Evolutionary conservation across 805 yeast species (phyloP).

Genomic region (Candida chilensis): DNA sequence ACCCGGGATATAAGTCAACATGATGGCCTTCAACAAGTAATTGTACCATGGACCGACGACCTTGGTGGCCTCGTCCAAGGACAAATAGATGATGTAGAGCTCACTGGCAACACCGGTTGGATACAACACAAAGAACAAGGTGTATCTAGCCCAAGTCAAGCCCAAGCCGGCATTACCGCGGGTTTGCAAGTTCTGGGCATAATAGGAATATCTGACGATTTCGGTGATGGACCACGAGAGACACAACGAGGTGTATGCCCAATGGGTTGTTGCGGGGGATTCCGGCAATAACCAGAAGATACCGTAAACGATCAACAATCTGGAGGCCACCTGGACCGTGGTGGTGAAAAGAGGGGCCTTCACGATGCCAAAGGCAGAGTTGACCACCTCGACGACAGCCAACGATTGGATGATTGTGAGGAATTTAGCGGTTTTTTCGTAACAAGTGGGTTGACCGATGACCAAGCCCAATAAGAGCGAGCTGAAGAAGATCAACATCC

Average conservation of each 20-base stretch:
- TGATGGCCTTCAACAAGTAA: conserved; percentile 41
- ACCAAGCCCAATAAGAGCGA: conserved; percentile 19
- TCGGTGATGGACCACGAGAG: conserved; percentile 95
- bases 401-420: conserved; percentile 65
- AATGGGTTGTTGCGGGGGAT: conserved; percentile 50
- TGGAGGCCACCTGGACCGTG: conserved; percentile 76
- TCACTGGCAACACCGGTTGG: conserved; percentile 93
- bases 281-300: conserved; percentile 68
- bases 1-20: conserved; percentile 77
- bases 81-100: conserved; percentile 54
- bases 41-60: conserved; percentile 43
- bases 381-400: conserved; percentile 75
- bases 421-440: conserved; percentile 45
- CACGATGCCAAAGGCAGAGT: conserved; percentile 72
- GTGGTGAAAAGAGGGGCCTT: conserved; percentile 83
- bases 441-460: conserved; percentile 60
- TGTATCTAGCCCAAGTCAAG: conserved; percentile 72
- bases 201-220: conserved; percentile 79
- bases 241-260: conserved; percentile 60
- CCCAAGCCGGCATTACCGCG: conserved; percentile 43
- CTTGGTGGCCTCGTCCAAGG: conserved; percentile 60
- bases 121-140: conserved; percentile 71
- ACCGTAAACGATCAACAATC: conserved; percentile 78
- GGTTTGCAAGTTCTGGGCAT: conserved; percentile 55
- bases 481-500: conserved; percentile 31